Base-by-base conservation (phyloP, 345 rosid genomes). In the Psidium friedrichsthalianum region DNA sequence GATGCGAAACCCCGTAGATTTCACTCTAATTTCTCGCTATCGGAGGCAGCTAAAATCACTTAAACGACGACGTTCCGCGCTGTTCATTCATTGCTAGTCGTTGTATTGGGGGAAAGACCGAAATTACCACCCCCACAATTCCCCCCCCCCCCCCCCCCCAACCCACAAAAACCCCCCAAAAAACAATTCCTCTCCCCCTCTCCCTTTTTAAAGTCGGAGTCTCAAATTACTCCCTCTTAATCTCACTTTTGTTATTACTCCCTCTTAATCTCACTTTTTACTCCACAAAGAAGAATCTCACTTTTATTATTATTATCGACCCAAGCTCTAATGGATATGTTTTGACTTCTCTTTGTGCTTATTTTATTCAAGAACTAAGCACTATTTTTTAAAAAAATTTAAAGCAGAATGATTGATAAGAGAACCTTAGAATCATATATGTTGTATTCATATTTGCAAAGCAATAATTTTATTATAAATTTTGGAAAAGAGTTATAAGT, bases 361-460 rank as follows among this genome's bases (percentile, higher is more conserved):
- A 14, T 36, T 27, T 27, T 27, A 61, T 61, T 61, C 74, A 61
- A 14, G 74, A 27, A 32, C 14, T 27, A 6, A 61, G 40, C 74
- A 61, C 7, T 61, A 13, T 1, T 29, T 3, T 61, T 3, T 27
- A 13, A 29, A 3, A 5, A n/a, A 3, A 27, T 27, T 61, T 29
- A 8, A 14, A 7, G 32, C 5, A 15, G 0, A 15, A 29, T 1
- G 3, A 61, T 29, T 7, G 42, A 29, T 29, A 8, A 15, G 32
- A 29, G 32, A 29, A 64, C 11, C 5, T 29, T 16, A 0, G 11
- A 29, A 27, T 59, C 11, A 29, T 29, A 15, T 15, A 14, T 29
- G 1, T 6, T 29, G 22, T 7, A 16, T 15, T 7, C 7, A 64
- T 29, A 14, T 1, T 61, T 61, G 29, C 0, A 2, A 6, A 61